Evolutionary conservation across 768 basidiomycete genomes (phyloP), one percentile per base, ranked within the genome.

Genomic region (Rhizopogon roseolus): DNA sequence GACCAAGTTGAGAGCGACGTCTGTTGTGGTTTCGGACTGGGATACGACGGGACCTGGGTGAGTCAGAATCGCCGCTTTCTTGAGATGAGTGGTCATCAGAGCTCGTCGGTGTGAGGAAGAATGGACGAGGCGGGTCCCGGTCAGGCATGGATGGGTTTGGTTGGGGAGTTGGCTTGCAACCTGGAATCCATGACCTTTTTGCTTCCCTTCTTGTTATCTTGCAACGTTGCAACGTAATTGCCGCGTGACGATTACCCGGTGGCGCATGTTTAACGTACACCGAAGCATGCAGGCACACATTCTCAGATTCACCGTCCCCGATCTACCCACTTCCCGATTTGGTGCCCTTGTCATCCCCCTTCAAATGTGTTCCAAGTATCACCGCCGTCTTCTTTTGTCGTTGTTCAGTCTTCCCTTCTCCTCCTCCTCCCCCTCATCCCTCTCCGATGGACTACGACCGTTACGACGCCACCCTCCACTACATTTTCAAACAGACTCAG

Each of bases 41-140:
- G 22, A 22, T 22, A 22, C 29, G 29, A 32, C 29, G 34, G 0
- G 34, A 36, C 10, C 13, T 10, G 2, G 61, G 42, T 14, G 62
- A 54, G 38, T 70, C 69, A 0, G 73, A 67, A 54, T 68, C 71
- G 9, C 64, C 66, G 34, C 54, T 50, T 50, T 29, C 60, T 52
- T 16, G 60, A 2, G 55, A 52, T 5, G 52, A 58, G 41, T 52
- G 54, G 48, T 68, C 66, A 7, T 64, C 66, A 4, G 54, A 6
- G 13, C 64, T 64, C 0, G 60, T 53, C 1, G 60, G 36, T 0
- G 61, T 64, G 10, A 74, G 59, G 61, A 75, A 76, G 64, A 69
- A 69, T 0, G 74, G 74, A 1, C 73, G 72, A 0, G 74, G 72
- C 1, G 69, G 72, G 0, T 36, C 29, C 8, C n/a, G n/a, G n/a